phyloP scores from a whole-genome alignment of 2,329 filamentous ascomycete species.

The Lecanicillium sp. region DNA sequence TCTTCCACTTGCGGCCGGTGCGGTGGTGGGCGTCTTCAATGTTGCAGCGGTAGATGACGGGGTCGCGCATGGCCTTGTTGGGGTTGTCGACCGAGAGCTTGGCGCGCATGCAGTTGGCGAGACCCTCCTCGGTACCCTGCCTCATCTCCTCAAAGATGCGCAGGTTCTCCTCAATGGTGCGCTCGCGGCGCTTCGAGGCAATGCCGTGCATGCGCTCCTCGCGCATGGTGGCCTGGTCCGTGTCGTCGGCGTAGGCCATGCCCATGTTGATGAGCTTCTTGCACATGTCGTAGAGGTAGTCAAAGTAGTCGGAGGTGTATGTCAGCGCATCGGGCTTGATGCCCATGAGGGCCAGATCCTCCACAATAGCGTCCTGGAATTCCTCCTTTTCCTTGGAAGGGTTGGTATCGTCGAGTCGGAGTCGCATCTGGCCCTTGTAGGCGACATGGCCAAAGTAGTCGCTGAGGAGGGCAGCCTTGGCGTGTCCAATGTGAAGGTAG shows the following conservation, averaged over 20 bases:
- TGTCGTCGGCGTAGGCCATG: constrained; percentile 91
- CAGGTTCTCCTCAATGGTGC: constrained; percentile 74
- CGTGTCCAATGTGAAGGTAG: constrained; percentile 92
- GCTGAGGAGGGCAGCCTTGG: constrained; percentile 87
- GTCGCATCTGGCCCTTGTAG: constrained; percentile 82
- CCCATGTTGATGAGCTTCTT: constrained; percentile 79
- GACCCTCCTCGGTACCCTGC: constrained; percentile 68
- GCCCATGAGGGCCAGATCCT: constrained; percentile 86
- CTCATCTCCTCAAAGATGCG: constrained; percentile 92
- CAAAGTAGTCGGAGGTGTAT: constrained; percentile 94
- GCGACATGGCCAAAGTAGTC: constrained; percentile 95
- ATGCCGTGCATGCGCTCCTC: constrained; percentile 78
- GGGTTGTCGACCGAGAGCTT: constrained; percentile 88
- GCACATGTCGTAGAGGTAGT: constrained; percentile 81
- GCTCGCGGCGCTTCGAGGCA: constrained; percentile 72
- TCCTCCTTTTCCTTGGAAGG: constrained; percentile 96
- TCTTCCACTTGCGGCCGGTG: constrained; percentile 73
- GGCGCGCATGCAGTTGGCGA: constrained; percentile 84
- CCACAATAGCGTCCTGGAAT: constrained; percentile 86
- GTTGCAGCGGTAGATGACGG: constrained; percentile 95
- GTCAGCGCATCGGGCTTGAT: constrained; percentile 81
- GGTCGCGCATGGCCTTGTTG: constrained; percentile 94
- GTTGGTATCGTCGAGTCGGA: constrained; percentile 97
- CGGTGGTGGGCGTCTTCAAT: constrained; percentile 60
- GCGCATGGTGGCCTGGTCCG: constrained; percentile 80